Percentiles rank a stretch among this genome's conserved stretches.
Conservation (phyloP, 1,139 yeast genomes). For the Taiozyma sp. region DNA sequence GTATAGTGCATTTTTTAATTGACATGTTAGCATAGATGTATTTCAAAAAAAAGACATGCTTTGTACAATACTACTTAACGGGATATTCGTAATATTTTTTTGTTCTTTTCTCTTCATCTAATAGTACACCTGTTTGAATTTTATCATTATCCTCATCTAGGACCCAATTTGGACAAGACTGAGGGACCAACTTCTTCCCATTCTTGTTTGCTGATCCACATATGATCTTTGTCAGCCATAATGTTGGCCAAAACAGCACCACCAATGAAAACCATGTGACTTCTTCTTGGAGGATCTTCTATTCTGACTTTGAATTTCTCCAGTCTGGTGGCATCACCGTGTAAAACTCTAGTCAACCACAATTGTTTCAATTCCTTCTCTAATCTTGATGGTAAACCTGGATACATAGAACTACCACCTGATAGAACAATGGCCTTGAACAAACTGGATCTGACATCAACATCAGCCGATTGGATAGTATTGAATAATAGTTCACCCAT, state of each 20-base stretch:
- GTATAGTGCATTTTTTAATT: not conserved
- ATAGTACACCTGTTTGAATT: not conserved
- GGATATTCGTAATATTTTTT: not conserved
- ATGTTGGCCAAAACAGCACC: conserved; percentile 98
- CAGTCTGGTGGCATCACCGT: conserved; percentile 81
- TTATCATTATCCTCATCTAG: conserved; percentile 47
- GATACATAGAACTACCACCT: conserved; percentile 99
- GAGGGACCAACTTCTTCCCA: conserved; percentile 97
- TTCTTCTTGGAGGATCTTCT: conserved; percentile 98
- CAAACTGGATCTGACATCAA: conserved; percentile 83
- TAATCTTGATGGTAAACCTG: conserved; percentile 92
- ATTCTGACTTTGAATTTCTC: conserved; percentile 92
- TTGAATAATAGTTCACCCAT: conserved; percentile 89
- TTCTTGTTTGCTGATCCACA: conserved; percentile 96
- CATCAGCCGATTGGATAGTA: conserved; percentile 90
- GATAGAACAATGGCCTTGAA: conserved; percentile 90
- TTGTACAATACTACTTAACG: not conserved
- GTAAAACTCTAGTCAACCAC: conserved; percentile 86
- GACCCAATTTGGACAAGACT: conserved; percentile 84
- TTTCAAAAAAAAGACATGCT: not conserved
- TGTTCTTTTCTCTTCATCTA: not conserved
- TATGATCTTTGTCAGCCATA: conserved; percentile 96
- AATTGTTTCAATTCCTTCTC: conserved; percentile 95
- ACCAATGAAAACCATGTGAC: conserved; percentile 98
- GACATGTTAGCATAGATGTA: not conserved